A percentile compares a stretch with the other conserved stretches of the same genome.
Conservation (phyloP, 805 yeast species). For the Candida pini region DNA sequence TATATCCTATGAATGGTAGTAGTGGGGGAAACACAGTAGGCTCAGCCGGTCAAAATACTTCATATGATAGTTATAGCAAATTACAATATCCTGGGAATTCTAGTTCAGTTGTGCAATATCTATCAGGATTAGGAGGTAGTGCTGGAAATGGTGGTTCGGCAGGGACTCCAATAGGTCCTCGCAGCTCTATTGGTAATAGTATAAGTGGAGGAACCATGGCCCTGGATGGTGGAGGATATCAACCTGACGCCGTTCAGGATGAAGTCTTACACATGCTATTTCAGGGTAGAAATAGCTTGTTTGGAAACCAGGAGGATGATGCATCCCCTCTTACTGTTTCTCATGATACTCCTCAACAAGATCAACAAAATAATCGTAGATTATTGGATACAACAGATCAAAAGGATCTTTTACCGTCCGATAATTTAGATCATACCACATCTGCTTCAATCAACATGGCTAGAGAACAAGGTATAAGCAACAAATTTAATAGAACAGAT, state of each 20-base stretch:
- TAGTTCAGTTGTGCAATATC: no score
- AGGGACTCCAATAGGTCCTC: no score
- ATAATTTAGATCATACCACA: conserved; percentile 9
- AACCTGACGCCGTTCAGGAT: conserved; percentile 30
- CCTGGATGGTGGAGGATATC: conserved; percentile 1
- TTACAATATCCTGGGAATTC: no score
- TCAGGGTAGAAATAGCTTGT: conserved; percentile 34
- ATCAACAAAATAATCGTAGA: conserved; percentile 28
- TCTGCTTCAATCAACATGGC: background rate
- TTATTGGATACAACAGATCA: conserved; percentile 27
- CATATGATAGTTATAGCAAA: no score
- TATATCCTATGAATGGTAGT: conserved; percentile 9
- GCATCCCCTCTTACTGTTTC: background rate
- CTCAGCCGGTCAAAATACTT: no score
- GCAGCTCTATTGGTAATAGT: no score
- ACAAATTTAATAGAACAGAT: conserved; percentile 2
- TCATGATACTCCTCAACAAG: conserved; percentile 1
- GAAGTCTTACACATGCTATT: conserved; percentile 48
- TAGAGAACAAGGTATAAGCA: background rate
- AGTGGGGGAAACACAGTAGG: no score
- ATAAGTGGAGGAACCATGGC: background rate
- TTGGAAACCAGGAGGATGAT: background rate
- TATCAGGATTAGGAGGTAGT: no score
- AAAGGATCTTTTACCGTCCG: conserved; percentile 20
- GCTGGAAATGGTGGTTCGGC: no score